These are phyloP conservation scores for Aphanomyces stellatus DNA, from an alignment of 352 stramenopile species.

Conservation along the genomic window DNA sequence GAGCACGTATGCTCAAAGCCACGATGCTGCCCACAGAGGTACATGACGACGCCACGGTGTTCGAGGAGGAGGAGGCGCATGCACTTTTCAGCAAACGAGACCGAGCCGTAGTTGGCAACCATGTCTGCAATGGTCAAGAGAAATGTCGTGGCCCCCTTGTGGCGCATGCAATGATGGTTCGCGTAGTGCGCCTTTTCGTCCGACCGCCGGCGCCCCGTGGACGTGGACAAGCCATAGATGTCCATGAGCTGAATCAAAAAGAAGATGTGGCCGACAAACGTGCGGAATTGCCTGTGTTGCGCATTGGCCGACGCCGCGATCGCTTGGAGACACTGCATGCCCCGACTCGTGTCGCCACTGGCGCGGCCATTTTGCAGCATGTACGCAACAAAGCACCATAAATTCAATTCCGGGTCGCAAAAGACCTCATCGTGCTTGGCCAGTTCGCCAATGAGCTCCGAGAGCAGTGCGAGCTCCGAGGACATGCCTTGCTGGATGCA, in stretches of 20 bases:
- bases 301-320: not conserved
- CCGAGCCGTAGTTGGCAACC: not conserved
- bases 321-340: conserved; percentile 2
- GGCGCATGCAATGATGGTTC: not conserved
- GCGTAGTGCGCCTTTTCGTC: not conserved
- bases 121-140: conserved; percentile 5
- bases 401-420: conserved; percentile 12
- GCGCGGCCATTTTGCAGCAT: not conserved
- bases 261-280: not conserved
- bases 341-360: not conserved
- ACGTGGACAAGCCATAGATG: conserved; percentile 12
- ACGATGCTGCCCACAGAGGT: conserved; percentile 8
- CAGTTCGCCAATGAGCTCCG: conserved; percentile 7
- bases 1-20: conserved; percentile 5
- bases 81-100: not conserved
- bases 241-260: conserved; percentile 5
- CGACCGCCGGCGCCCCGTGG: not conserved
- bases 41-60: conserved; percentile 8
- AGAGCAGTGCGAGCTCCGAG: not conserved
- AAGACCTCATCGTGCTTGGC: conserved; percentile 18
- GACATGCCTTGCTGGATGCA: not conserved
- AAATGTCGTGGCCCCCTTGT: not conserved
- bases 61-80: conserved; percentile 14
- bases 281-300: not conserved
- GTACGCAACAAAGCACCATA: conserved; percentile 16